Conservation (phyloP, 2,329 filamentous ascomycete species). For the Rutstroemia sp. region DNA sequence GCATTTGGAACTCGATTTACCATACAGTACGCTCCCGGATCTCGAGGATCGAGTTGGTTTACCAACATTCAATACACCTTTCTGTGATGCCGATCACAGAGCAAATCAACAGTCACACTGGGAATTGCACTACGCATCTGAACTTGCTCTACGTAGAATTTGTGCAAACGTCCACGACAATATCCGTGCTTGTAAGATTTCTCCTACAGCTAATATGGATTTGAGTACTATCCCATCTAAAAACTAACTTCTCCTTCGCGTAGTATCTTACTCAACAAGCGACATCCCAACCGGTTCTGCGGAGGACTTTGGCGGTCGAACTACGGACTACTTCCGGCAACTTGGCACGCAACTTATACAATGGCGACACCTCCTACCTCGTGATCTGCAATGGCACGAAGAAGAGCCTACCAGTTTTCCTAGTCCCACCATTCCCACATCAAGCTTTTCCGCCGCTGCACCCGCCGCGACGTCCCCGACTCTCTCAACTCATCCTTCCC, state of each 20-base stretch:
- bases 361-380: constrained; percentile 50
- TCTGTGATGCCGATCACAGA: constrained; percentile 40
- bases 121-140: constrained; percentile 52
- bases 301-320: constrained; percentile 17
- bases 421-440: constrained; percentile 9
- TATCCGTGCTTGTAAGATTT: constrained; percentile 42
- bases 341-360: constrained; percentile 47
- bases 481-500: background rate
- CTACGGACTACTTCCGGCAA: constrained; percentile 39
- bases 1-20: constrained; percentile 51
- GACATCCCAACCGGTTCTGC: constrained; percentile 11
- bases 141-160: constrained; percentile 48
- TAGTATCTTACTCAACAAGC: constrained; percentile 9
- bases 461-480: background rate
- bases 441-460: constrained; percentile 13
- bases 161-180: constrained; percentile 45
- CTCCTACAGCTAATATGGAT: too few species aligned
- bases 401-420: constrained; percentile 39
- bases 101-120: constrained; percentile 46
- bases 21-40: constrained; percentile 46
- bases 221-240: constrained; percentile 2
- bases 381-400: constrained; percentile 50
- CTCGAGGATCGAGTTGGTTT: constrained; percentile 47
- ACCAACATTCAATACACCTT: constrained; percentile 43
- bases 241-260: background rate